These are phyloP conservation scores for Kurtzmaniella quercitrusa DNA, from an alignment of 1,139 yeast genomes.

Conservation along the genomic window DNA sequence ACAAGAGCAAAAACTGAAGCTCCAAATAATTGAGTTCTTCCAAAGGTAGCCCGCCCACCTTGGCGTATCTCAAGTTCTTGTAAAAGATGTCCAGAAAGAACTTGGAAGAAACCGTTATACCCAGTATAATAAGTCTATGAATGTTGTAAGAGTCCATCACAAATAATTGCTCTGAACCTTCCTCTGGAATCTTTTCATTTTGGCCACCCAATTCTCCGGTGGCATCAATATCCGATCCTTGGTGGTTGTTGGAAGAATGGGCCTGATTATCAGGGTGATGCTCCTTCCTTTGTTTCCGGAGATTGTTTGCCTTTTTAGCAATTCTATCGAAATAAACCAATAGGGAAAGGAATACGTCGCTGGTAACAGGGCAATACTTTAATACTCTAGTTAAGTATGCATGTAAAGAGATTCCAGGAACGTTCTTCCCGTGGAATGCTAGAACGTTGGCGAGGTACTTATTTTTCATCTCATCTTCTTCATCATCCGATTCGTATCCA, in stretches of 20 bases:
- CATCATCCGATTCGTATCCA: conserved; percentile 24
- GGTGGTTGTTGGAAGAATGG: conserved; percentile 6
- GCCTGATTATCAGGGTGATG: conserved; percentile 10
- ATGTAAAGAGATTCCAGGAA: conserved; percentile 89
- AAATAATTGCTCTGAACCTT: conserved; percentile 54
- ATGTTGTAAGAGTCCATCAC: conserved; percentile 96
- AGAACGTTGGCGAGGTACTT: conserved; percentile 69
- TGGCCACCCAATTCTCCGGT: conserved; percentile 1
- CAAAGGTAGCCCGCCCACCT: conserved; percentile 94
- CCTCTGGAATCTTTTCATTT: conserved; percentile 7
- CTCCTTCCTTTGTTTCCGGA: conserved; percentile 24
- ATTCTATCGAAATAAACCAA: conserved; percentile 93
- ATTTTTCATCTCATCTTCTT: conserved; percentile 45
- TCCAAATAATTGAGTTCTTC: conserved; percentile 93
- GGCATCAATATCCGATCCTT: conserved; percentile 7
- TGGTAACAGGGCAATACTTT: conserved; percentile 96
- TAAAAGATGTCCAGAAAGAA: conserved; percentile 95
- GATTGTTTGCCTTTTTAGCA: conserved; percentile 76
- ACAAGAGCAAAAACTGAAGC: conserved; percentile 75
- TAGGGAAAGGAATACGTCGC: conserved; percentile 86
- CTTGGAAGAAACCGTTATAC: conserved; percentile 92
- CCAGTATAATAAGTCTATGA: conserved; percentile 91
- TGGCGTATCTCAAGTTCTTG: conserved; percentile 92
- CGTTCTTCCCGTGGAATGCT: conserved; percentile 92
- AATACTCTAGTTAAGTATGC: conserved; percentile 86